Evolutionary conservation across 2,329 filamentous ascomycete genomes (phyloP).

Genomic region (Hypoxylon sp.): DNA sequence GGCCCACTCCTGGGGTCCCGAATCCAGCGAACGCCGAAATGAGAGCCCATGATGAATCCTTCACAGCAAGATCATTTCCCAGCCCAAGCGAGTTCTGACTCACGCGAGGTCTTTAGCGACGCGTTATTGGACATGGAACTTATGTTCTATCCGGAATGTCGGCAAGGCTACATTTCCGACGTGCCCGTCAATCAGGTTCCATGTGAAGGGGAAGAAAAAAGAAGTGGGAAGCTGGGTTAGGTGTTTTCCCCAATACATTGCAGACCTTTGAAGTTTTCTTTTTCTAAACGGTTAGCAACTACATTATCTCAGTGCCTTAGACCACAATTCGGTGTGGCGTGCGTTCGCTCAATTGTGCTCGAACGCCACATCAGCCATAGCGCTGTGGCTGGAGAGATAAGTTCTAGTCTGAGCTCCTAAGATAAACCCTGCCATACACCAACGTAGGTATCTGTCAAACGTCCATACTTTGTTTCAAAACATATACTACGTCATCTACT

Average conservation of each 20-base stretch:
- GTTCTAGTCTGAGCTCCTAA: too few species aligned
- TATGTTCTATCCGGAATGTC: background rate
- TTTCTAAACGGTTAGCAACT: background rate
- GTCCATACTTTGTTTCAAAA: too few species aligned
- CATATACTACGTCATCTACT: too few species aligned
- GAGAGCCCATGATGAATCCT: constrained; percentile 23
- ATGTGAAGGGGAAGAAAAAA: background rate
- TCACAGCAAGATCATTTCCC: background rate
- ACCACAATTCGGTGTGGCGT: too few species aligned
- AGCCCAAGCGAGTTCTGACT: background rate
- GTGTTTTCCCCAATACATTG: background rate
- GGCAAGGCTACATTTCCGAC: background rate
- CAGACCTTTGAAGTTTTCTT: background rate
- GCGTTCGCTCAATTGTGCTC: too few species aligned
- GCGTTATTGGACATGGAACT: background rate
- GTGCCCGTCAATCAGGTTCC: background rate
- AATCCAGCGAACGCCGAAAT: constrained; percentile 29
- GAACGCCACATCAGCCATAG: too few species aligned
- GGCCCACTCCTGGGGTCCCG: constrained; percentile 18
- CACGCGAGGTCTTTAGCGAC: background rate
- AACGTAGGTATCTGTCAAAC: too few species aligned
- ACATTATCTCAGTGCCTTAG: too few species aligned
- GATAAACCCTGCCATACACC: too few species aligned
- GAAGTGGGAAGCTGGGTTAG: background rate
- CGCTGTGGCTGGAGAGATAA: too few species aligned